A percentile compares a stretch with the other conserved stretches of the same genome.
These are phyloP conservation scores for Hordeum vulgare DNA, from an alignment of 176 grass and related monocot genomes.

Conservation along the genomic window DNA sequence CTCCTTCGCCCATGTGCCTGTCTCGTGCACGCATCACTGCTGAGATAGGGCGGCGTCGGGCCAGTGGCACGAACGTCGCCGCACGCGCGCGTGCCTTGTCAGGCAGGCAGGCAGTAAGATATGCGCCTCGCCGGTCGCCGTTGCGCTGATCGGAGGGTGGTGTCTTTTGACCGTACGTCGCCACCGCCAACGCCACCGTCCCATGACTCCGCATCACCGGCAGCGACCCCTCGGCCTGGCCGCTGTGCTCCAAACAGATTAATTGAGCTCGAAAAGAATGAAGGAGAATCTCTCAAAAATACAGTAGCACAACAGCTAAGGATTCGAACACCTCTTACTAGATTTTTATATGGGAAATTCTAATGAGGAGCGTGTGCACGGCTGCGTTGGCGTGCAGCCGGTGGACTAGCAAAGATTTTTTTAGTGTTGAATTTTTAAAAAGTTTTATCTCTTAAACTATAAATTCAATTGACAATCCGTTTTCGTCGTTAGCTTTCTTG, in stretches of 20 bases:
- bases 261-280: too few relatives aligned
- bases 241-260: neutral
- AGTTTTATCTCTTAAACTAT: too few relatives aligned
- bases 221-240: neutral
- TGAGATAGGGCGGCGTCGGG: neutral
- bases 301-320: too few relatives aligned
- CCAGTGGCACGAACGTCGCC: slow-evolving; percentile 5
- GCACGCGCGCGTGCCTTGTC: slow-evolving; percentile 11
- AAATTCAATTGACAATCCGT: too few relatives aligned
- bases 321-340: too few relatives aligned
- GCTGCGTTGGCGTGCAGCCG: too few relatives aligned
- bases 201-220: neutral
- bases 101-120: neutral
- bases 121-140: neutral
- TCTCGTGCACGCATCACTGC: neutral
- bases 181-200: neutral
- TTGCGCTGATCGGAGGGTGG: neutral
- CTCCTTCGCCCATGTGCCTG: slow-evolving; percentile 18
- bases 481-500: too few relatives aligned
- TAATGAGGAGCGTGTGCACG: too few relatives aligned
- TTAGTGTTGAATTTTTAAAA: too few relatives aligned
- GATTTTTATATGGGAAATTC: too few relatives aligned
- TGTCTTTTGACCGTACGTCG: slow-evolving; percentile 8
- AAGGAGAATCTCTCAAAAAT: neutral
- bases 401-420: too few relatives aligned